Conservation (phyloP, 371 early-diverging fungal genomes). For the Chytridium lagenaria region DNA sequence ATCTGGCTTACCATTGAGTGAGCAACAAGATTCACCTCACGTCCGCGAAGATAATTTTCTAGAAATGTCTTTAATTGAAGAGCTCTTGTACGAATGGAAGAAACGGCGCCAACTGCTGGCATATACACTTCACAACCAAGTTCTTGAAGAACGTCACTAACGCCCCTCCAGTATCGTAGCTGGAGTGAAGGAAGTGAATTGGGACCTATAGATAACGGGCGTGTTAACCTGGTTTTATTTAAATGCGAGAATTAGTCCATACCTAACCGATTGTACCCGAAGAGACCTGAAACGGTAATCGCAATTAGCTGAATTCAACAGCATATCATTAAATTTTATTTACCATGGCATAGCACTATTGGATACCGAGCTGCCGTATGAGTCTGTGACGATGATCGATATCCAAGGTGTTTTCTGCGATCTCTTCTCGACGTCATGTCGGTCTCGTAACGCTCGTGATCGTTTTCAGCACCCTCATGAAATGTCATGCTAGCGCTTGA, state of each 20-base stretch:
- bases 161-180: conserved; percentile 89
- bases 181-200: conserved; percentile 78
- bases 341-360: conserved; percentile 87
- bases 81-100: conserved; percentile 80
- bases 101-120: conserved; percentile 72
- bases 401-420: not conserved
- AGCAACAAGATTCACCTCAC: conserved; percentile 81
- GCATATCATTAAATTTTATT: not conserved
- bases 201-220: conserved; percentile 60
- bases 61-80: conserved; percentile 74
- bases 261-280: conserved; percentile 75
- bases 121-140: conserved; percentile 84
- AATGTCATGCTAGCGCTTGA: too few relatives aligned
- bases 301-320: not conserved
- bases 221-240: too few relatives aligned
- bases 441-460: not conserved
- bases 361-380: conserved; percentile 71
- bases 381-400: not conserved
- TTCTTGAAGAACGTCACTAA: conserved; percentile 78
- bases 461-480: too few relatives aligned
- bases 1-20: conserved; percentile 79
- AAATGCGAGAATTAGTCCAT: not conserved
- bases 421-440: not conserved
- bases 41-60: conserved; percentile 57
- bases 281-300: conserved; percentile 59